Evolutionary conservation across 352 stramenopile species (phyloP), one percentile per base, ranked within the genome.

Genomic region (Globisporangium heterothallicum): DNA sequence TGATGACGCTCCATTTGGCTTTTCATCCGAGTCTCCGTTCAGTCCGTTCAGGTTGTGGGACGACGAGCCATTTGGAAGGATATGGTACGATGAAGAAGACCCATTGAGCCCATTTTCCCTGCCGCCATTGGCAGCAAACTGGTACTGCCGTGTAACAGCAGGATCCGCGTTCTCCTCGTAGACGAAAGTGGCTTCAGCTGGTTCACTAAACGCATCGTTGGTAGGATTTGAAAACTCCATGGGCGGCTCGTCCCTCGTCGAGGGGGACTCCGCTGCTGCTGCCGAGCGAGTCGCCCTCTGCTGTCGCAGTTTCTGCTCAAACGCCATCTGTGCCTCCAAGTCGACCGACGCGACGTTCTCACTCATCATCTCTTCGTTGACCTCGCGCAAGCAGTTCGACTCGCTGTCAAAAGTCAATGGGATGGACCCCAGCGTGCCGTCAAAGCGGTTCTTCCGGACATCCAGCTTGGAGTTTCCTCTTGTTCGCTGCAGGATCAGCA

Each of bases 401-500:
- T 81, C 66, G 22, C 38, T 44, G 53, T 98, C 84, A 64, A 95
- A 98, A 19, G 55, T 59, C 8, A 98, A 68, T 16, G 68, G 68
- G 49, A 97, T 88, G 18, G 77, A 90, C 35, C 94, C 94, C 12
- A 97, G 62, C 25, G 84, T 75, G 34, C 94, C 94, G 56, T 97
- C 89, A 56, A 97, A 98, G 8, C 94, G 84, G 65, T 98, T 98
- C 72, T 98, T 98, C 47, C 88, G 88, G 42, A 99, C 84, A 57
- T 99, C 96, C 9, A 99, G 55, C 56, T 94, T 98, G 61, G 97
- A 98, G 18, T 88, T 56, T 8, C 79, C 86, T 18, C 68, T 62
- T 13, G 76, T 88, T 46, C 80, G 78, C 72, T 99, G 97, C 36
- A 99, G 64, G 49, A 99, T 99, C n/a, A 99, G 65, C 18, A 99